These are phyloP conservation scores for Termitomyces sp. DNA, from an alignment of 1,284 basidiomycete species.

Conservation along the genomic window DNA sequence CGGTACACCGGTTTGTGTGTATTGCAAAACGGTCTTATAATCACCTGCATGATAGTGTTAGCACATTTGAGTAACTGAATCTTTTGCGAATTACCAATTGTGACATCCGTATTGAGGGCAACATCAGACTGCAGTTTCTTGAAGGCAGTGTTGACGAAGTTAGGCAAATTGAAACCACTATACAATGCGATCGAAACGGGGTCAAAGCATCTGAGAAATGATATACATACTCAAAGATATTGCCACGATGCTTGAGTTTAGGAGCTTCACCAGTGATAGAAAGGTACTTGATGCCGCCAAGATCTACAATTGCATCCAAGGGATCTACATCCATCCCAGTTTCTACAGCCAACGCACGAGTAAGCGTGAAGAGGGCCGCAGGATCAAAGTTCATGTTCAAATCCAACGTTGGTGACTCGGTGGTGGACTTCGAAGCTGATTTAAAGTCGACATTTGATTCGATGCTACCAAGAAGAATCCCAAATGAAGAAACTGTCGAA, in stretches of 20 bases:
- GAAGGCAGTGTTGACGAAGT: constrained; percentile 66
- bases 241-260: constrained; percentile 35
- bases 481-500: constrained; percentile 63
- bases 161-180: constrained; percentile 66
- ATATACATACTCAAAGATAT: constrained; percentile 49
- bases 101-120: constrained; percentile 49
- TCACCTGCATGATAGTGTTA: constrained; percentile 38
- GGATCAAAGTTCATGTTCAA: constrained; percentile 73
- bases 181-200: constrained; percentile 6
- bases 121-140: constrained; percentile 61
- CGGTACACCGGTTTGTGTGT: constrained; percentile 55
- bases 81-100: constrained; percentile 43
- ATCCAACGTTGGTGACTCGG: constrained; percentile 55
- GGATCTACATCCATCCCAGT: constrained; percentile 59
- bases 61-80: background rate
- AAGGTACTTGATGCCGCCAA: constrained; percentile 69
- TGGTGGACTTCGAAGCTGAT: constrained; percentile 50
- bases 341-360: constrained; percentile 60
- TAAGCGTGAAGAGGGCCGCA: constrained; percentile 65
- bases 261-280: constrained; percentile 35
- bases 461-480: constrained; percentile 64
- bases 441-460: constrained; percentile 51
- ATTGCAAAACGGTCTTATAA: constrained; percentile 60
- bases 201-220: background rate
- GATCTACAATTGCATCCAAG: constrained; percentile 62